Percentiles rank a stretch among this genome's conserved stretches.
phyloP scores from a whole-genome alignment of 2,329 filamentous ascomycete genomes.

The Botrytis hyacinthi region DNA sequence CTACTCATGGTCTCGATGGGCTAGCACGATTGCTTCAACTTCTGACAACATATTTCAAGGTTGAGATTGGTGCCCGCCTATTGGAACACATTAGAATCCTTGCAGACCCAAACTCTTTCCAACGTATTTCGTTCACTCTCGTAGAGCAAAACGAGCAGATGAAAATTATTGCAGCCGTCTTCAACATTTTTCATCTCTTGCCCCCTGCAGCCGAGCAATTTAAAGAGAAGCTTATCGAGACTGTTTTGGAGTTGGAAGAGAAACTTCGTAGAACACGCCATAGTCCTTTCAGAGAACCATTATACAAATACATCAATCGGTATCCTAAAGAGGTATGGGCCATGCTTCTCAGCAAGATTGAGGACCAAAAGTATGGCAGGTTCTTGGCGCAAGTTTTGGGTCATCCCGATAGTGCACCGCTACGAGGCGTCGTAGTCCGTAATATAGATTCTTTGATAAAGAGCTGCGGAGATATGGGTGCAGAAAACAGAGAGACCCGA shows the following conservation, averaged over 20 bases:
- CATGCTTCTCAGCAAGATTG: slow-evolving; percentile 74
- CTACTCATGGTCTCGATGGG: slow-evolving; percentile 85
- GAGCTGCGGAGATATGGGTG: slow-evolving; percentile 61
- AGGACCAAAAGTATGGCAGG: slow-evolving; percentile 83
- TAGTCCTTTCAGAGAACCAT: slow-evolving; percentile 85
- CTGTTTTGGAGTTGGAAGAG: slow-evolving; percentile 84
- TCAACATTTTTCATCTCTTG: slow-evolving; percentile 96
- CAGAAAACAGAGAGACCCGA: slow-evolving; percentile 66
- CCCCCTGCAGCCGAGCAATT: slow-evolving; percentile 87
- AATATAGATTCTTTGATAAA: slow-evolving; percentile 72
- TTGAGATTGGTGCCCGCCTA: slow-evolving; percentile 91
- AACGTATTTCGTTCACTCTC: slow-evolving; percentile 90
- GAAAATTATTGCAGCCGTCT: slow-evolving; percentile 91
- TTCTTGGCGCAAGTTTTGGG: slow-evolving; percentile 86
- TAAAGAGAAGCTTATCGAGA: slow-evolving; percentile 84
- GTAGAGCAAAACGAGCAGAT: slow-evolving; percentile 91
- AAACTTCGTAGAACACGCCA: slow-evolving; percentile 81
- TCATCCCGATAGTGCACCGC: slow-evolving; percentile 68
- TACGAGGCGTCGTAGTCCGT: slow-evolving; percentile 72
- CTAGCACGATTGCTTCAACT: slow-evolving; percentile 85
- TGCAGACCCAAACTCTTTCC: slow-evolving; percentile 74
- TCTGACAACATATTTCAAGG: slow-evolving; percentile 97
- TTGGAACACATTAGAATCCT: slow-evolving; percentile 92
- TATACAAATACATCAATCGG: slow-evolving; percentile 90
- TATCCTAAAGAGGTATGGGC: slow-evolving; percentile 87